A percentile compares a stretch with the other conserved stretches of the same genome.
Conservation (phyloP, 139 green algal genomes). For the Micromonas pusilla region DNA sequence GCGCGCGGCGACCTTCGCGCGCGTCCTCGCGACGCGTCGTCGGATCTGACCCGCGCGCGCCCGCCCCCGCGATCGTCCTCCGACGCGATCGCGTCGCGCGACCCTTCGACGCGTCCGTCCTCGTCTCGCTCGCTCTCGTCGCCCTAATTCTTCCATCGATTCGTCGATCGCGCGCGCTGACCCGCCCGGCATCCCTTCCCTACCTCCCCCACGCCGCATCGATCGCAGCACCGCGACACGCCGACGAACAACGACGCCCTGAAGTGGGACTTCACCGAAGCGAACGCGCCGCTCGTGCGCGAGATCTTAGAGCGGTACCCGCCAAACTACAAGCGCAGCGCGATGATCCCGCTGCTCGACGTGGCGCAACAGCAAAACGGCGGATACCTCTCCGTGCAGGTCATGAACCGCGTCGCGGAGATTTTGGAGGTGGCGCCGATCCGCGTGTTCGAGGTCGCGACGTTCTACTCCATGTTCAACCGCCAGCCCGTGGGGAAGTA, state of each 20-base stretch:
- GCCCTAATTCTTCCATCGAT: too few relatives aligned
- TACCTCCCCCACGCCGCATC: not conserved
- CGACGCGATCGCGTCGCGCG: too few relatives aligned
- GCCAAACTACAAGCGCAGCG: slow-evolving; percentile 88
- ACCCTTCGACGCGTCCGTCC: too few relatives aligned
- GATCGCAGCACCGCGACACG: slow-evolving; percentile 14
- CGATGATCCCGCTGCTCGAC: slow-evolving; percentile 90
- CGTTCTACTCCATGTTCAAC: slow-evolving; percentile 99
- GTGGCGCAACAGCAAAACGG: slow-evolving; percentile 95
- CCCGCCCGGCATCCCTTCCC: too few relatives aligned
- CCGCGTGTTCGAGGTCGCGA: slow-evolving; percentile 94
- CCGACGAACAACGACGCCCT: slow-evolving; percentile 11
- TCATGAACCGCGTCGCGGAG: slow-evolving; percentile 77
- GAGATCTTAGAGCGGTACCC: slow-evolving; percentile 58
- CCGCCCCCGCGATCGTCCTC: too few relatives aligned
- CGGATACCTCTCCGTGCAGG: slow-evolving; percentile 77
- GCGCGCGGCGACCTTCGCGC: too few relatives aligned
- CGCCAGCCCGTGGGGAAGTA: slow-evolving; percentile 89
- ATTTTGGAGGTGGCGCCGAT: slow-evolving; percentile 81
- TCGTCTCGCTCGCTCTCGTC: too few relatives aligned
- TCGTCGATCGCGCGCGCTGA: too few relatives aligned
- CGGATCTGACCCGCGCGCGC: too few relatives aligned
- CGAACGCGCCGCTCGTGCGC: not conserved
- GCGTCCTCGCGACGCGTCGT: too few relatives aligned
- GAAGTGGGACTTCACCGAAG: slow-evolving; percentile 6